Conservation (phyloP, 2,329 filamentous ascomycete species). For the Penicillium sp. region DNA sequence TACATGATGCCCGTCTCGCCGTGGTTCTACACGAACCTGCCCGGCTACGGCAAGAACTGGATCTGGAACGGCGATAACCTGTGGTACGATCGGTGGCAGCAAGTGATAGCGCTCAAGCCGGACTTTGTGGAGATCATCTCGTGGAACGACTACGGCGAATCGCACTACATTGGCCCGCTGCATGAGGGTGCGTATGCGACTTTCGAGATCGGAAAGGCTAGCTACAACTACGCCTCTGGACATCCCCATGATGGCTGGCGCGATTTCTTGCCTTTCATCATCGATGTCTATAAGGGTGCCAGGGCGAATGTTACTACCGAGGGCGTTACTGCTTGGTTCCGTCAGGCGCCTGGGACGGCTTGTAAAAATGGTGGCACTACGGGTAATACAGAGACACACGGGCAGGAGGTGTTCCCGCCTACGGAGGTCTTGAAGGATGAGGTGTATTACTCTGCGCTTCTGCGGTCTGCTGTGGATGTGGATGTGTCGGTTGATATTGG, state of each 20-base stretch:
- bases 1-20: slow-evolving; percentile 58
- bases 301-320: neutral
- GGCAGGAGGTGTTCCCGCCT: neutral
- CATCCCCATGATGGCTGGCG: slow-evolving; percentile 8
- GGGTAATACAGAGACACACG: slow-evolving; percentile 4
- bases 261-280: neutral
- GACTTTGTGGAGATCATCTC: slow-evolving; percentile 10
- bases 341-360: slow-evolving; percentile 1
- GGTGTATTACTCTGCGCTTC: slow-evolving; percentile 3
- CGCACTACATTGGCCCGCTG: slow-evolving; percentile 21
- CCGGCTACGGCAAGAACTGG: slow-evolving; percentile 60
- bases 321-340: slow-evolving; percentile 4
- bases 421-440: slow-evolving; percentile 3
- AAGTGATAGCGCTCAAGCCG: slow-evolving; percentile 32
- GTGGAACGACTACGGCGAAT: slow-evolving; percentile 54
- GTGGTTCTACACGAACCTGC: slow-evolving; percentile 58
- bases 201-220: slow-evolving; percentile 5
- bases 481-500: slow-evolving; percentile 2
- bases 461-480: neutral
- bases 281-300: slow-evolving; percentile 1
- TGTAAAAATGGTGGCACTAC: slow-evolving; percentile 1
- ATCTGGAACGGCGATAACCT: slow-evolving; percentile 60
- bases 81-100: slow-evolving; percentile 59
- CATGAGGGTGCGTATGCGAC: slow-evolving; percentile 6
- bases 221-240: slow-evolving; percentile 4